Evolutionary conservation across 495 filamentous ascomycete genomes (phyloP), one percentile per base, ranked within the genome.

Genomic region (Neurospora sp.): DNA sequence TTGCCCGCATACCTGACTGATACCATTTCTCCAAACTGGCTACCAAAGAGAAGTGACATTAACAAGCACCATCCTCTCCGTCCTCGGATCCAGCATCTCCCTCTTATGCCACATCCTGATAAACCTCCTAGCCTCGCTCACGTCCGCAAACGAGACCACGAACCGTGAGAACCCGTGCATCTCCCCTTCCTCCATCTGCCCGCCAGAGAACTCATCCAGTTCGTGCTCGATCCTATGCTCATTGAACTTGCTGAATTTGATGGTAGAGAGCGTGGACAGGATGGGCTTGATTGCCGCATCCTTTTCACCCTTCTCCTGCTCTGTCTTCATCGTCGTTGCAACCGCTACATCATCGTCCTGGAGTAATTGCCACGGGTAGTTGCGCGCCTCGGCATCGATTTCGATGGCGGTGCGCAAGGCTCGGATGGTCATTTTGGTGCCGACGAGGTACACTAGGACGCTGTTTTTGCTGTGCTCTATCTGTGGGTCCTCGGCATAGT

Each of bases 91-190:
- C 70, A 68, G 70, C 45, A 88, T 76, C 53, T 84, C 79, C 65
- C 85, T 79, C 39, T 82, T 76, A 79, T 90, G 87, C 88, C 88
- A 90, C 68, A 74, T 75, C 74, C 87, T 81, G 4, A 87, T 85
- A 75, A 90, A 90, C 74, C 88, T 81, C 53, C 84, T 82, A 27
- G 87, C 86, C 76, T 89, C 87, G 18, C 77, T 76, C 9, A 76
- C 74, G 31, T 86, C 83, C 48, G 68, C 72, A 70, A 90, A 88
- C 5, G 81, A 79, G 22, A 89, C 73, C 40, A 88, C 81, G 77
- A 85, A 90, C 42, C 82, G 81, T 16, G 69, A 65, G 42, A 72
- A 78, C n/a, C 69, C 73, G 27, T 42, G 16, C 61, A 18, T 38
- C 70, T 72, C 45, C 12, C 53, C 53, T 65, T 65, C 53, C 14